Evolutionary conservation across 805 yeast species (phyloP).

Genomic region (Maudiozyma barnettii): DNA sequence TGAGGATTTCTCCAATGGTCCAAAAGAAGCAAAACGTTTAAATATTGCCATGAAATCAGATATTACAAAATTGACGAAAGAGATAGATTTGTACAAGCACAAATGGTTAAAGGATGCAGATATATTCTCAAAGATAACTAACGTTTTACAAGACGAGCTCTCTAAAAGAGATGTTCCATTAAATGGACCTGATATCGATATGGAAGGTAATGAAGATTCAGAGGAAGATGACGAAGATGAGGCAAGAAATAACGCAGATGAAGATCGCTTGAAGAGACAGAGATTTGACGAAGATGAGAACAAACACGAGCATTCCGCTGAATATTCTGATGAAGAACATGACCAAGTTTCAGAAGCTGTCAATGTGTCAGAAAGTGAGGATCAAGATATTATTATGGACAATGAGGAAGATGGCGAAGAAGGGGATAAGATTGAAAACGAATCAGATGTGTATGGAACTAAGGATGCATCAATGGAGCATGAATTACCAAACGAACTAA

Average conservation of each 20-base stretch:
- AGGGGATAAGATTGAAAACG: neutral
- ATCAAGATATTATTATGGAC: neutral
- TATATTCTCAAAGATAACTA: constrained; percentile 19
- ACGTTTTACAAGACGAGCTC: constrained; percentile 21
- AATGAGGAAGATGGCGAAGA: neutral
- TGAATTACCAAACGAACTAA: no score
- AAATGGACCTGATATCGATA: constrained; percentile 1
- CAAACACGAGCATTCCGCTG: constrained; percentile 1
- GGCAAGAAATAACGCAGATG: constrained; percentile 4
- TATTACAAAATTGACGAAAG: constrained; percentile 15
- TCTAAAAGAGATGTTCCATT: constrained; percentile 13
- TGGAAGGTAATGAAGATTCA: constrained; percentile 4
- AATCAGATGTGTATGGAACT: neutral
- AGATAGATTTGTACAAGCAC: constrained; percentile 16
- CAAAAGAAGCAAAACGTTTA: constrained; percentile 17
- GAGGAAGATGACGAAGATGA: constrained; percentile 12
- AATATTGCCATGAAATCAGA: constrained; percentile 20
- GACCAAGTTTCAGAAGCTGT: neutral
- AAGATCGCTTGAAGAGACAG: neutral
- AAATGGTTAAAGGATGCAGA: constrained; percentile 28
- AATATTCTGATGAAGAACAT: constrained; percentile 2
- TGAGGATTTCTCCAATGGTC: constrained; percentile 23
- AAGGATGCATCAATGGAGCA: neutral
- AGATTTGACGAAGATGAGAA: constrained; percentile 6
- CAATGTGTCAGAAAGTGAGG: neutral